These are phyloP conservation scores for Gnaphalium uliginosum DNA, from an alignment of 129 eudicot species.

Conservation along the genomic window DNA sequence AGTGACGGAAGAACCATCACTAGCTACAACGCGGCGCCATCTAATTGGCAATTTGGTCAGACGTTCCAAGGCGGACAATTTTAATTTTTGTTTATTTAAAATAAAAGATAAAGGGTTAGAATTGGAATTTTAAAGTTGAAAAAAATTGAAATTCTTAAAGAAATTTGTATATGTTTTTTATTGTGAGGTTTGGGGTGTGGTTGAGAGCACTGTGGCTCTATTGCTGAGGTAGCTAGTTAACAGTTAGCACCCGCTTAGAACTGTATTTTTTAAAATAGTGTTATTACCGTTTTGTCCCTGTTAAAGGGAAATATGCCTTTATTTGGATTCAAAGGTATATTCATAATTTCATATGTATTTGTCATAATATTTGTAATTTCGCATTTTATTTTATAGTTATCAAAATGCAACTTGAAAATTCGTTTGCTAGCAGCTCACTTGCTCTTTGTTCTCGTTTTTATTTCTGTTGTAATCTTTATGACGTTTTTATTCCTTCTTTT, in stretches of 20 bases:
- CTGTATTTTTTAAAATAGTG: slow-evolving; percentile 19
- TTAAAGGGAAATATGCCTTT: slow-evolving; percentile 23
- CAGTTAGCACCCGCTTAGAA: slow-evolving; percentile 75
- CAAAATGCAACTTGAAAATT: slow-evolving; percentile 13
- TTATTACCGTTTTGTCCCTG: slow-evolving; percentile 16
- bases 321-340: slow-evolving; percentile 28
- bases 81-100: slow-evolving; percentile 16
- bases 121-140: neutral
- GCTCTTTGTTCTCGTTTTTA: neutral
- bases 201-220: slow-evolving; percentile 34
- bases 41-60: slow-evolving; percentile 78
- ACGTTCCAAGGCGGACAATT: slow-evolving; percentile 72
- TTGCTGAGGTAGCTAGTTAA: slow-evolving; percentile 66
- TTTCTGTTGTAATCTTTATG: neutral
- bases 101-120: neutral
- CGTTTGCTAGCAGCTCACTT: slow-evolving; percentile 1
- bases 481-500: too few relatives aligned
- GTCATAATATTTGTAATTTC: slow-evolving; percentile 35
- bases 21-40: slow-evolving; percentile 63
- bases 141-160: slow-evolving; percentile 1
- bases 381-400: neutral
- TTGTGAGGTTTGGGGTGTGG: slow-evolving; percentile 18
- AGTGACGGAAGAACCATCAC: slow-evolving; percentile 73
- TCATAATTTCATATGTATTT: slow-evolving; percentile 20
- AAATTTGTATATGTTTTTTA: slow-evolving; percentile 30